phyloP scores from a whole-genome alignment of 2,329 filamentous ascomycete genomes.

The Calonectria honghensis region DNA sequence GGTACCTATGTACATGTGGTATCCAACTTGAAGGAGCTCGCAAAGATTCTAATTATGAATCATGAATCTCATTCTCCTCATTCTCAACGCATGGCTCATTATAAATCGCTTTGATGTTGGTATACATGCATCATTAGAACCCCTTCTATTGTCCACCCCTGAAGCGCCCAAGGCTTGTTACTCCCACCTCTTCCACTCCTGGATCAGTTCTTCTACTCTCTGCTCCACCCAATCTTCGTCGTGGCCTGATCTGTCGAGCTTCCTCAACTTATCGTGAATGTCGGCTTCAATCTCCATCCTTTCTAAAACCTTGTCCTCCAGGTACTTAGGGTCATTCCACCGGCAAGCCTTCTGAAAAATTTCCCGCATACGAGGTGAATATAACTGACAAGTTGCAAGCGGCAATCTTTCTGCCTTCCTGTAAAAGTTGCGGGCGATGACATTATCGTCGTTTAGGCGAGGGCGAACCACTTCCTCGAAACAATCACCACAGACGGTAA shows the following conservation, averaged over 20 bases:
- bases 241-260: slow-evolving; percentile 61
- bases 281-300: slow-evolving; percentile 76
- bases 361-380: slow-evolving; percentile 85
- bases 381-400: slow-evolving; percentile 83
- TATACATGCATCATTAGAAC: slow-evolving; percentile 48
- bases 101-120: slow-evolving; percentile 42
- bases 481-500: slow-evolving; percentile 92
- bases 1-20: slow-evolving; percentile 15
- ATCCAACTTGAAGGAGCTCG: slow-evolving; percentile 21
- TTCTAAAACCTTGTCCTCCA: slow-evolving; percentile 75
- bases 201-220: slow-evolving; percentile 69
- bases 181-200: slow-evolving; percentile 77
- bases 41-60: slow-evolving; percentile 25
- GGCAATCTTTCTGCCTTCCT: slow-evolving; percentile 74
- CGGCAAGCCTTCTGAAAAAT: slow-evolving; percentile 81
- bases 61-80: slow-evolving; percentile 45
- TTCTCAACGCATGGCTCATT: slow-evolving; percentile 46
- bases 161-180: slow-evolving; percentile 55
- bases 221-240: slow-evolving; percentile 63
- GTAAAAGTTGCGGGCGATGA: slow-evolving; percentile 80
- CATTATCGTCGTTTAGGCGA: slow-evolving; percentile 69
- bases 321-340: slow-evolving; percentile 78
- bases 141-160: slow-evolving; percentile 30
- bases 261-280: slow-evolving; percentile 72
- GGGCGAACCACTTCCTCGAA: slow-evolving; percentile 88